Evolutionary conservation across 306 rosid species (phyloP).

Genomic region (Adenanthera pavonina): DNA sequence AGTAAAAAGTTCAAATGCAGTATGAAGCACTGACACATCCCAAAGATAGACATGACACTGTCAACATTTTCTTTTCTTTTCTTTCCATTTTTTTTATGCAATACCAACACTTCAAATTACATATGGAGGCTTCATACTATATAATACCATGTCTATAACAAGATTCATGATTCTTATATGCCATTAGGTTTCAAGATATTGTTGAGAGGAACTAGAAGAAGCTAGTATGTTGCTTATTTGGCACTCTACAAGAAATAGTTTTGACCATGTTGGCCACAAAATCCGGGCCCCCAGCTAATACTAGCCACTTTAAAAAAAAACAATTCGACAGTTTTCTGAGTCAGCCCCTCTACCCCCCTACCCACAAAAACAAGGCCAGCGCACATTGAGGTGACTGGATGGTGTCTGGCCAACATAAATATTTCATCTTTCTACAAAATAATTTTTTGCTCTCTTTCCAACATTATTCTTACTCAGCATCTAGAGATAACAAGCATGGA

Average conservation of each 20-base stretch:
- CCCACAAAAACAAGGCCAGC: not conserved
- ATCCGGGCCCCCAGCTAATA: not conserved
- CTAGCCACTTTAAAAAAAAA: not conserved
- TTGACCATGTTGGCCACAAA: not conserved
- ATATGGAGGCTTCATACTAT: too few species aligned
- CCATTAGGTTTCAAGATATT: not conserved
- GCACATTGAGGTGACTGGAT: not conserved
- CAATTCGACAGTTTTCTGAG: conserved; percentile 2
- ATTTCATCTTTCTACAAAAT: conserved; percentile 12
- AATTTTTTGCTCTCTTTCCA: conserved; percentile 15
- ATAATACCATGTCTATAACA: too few species aligned
- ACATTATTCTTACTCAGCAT: conserved; percentile 10
- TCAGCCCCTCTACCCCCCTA: not conserved
- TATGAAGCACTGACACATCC: not conserved
- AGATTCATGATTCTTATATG: not conserved
- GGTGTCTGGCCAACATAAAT: not conserved
- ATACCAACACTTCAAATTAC: too few species aligned
- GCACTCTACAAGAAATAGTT: conserved; percentile 10
- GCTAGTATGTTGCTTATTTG: not conserved
- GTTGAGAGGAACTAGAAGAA: not conserved
- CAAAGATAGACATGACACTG: too few species aligned
- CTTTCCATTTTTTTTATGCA: too few species aligned
- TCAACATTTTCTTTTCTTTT: too few species aligned
- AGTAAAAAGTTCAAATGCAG: not conserved
- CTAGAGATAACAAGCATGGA: conserved; percentile 26